These are phyloP conservation scores for Leccinum variicolor DNA, from an alignment of 768 basidiomycete species.

Conservation along the genomic window DNA sequence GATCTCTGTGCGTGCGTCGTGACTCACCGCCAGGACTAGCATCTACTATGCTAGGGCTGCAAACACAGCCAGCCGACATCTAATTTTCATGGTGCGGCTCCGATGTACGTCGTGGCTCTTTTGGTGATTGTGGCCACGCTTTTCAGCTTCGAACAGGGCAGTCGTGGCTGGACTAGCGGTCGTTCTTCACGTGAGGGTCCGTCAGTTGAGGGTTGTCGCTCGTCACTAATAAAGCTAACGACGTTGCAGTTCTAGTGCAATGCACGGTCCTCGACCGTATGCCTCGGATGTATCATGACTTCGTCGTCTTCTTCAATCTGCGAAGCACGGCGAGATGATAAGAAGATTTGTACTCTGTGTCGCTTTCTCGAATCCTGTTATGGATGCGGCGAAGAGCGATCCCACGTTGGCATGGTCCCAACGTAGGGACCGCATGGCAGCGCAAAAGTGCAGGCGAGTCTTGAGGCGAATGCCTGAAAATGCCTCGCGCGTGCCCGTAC, in stretches of 20 bases:
- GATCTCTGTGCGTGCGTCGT: neutral
- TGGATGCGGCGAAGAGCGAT: too few species aligned
- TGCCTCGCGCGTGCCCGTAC: too few species aligned
- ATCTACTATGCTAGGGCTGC: slow-evolving; percentile 33
- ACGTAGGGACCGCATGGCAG: too few species aligned
- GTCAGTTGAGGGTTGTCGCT: neutral
- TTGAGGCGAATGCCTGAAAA: too few species aligned
- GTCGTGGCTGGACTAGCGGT: slow-evolving; percentile 39
- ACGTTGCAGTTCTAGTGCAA: slow-evolving; percentile 29
- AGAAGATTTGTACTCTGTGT: too few species aligned
- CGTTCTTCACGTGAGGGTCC: slow-evolving; percentile 37
- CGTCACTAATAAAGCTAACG: slow-evolving; percentile 9
- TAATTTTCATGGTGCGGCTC: slow-evolving; percentile 48
- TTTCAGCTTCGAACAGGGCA: slow-evolving; percentile 30
- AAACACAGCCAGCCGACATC: slow-evolving; percentile 21
- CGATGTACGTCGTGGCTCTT: slow-evolving; percentile 40
- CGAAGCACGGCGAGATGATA: too few species aligned
- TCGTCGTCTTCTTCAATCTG: too few species aligned
- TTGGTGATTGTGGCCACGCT: neutral
- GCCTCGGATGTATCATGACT: slow-evolving; percentile 14
- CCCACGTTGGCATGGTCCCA: too few species aligned
- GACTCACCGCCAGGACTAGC: slow-evolving; percentile 22
- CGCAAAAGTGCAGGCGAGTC: too few species aligned
- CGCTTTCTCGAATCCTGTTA: too few species aligned
- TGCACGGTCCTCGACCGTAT: slow-evolving; percentile 16